These are phyloP conservation scores for Rhypophila decipiens DNA, from an alignment of 495 filamentous ascomycete species.

Conservation along the genomic window DNA sequence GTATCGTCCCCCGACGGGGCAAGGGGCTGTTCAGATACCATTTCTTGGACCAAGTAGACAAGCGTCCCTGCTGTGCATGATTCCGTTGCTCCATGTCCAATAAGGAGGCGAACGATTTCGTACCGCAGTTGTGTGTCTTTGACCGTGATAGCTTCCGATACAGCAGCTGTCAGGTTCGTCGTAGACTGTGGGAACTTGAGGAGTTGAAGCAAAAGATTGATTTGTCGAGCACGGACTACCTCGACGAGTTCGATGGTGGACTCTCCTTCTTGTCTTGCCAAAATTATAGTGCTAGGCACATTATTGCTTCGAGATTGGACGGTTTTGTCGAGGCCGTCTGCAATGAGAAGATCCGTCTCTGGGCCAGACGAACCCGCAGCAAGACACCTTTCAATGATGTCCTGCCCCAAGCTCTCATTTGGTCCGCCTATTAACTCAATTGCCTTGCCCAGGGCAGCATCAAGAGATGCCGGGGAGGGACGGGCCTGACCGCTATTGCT, in stretches of 20 bases:
- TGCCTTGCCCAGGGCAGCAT: slow-evolving; percentile 16
- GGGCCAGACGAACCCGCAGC: slow-evolving; percentile 19
- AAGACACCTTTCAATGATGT: slow-evolving; percentile 23
- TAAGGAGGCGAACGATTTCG: slow-evolving; percentile 11
- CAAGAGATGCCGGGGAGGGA: slow-evolving; percentile 20
- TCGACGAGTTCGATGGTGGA: slow-evolving; percentile 18
- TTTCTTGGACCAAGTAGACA: slow-evolving; percentile 12
- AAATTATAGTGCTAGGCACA: slow-evolving; percentile 18
- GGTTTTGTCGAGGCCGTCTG: slow-evolving; percentile 18
- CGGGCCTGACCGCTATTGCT: slow-evolving; percentile 21
- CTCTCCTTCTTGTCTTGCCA: no score
- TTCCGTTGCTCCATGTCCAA: slow-evolving; percentile 18
- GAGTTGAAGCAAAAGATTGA: slow-evolving; percentile 17
- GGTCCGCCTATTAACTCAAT: slow-evolving; percentile 5
- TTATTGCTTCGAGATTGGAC: slow-evolving; percentile 8
- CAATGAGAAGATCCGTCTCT: slow-evolving; percentile 15
- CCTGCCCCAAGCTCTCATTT: slow-evolving; percentile 2
- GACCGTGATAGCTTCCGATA: slow-evolving; percentile 18
- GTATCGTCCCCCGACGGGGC: no score
- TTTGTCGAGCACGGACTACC: slow-evolving; percentile 15
- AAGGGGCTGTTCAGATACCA: no score
- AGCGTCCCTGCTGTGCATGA: slow-evolving; percentile 19
- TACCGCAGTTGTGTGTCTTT: slow-evolving; percentile 10
- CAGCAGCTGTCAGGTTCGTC: slow-evolving; percentile 13
- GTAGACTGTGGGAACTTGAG: slow-evolving; percentile 16